Conservation (phyloP, 2,329 filamentous ascomycete species). For the Epicoccum sorghinum region DNA sequence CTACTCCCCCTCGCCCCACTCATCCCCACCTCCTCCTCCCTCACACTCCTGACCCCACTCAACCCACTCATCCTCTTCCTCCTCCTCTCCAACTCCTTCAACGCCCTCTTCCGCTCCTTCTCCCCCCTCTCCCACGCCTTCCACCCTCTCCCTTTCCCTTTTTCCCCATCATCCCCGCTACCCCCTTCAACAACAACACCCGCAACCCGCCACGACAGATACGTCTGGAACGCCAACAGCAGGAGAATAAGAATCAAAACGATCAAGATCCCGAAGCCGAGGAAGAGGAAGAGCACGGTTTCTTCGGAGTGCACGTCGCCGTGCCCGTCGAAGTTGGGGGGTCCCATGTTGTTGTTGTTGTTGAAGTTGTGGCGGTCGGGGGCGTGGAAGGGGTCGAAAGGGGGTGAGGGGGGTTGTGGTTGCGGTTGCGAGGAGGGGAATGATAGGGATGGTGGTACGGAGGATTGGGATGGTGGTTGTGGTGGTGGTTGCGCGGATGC, state of each 20-base stretch:
- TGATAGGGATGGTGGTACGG: too few relatives aligned
- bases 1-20: conserved; percentile 12
- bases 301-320: conserved; percentile 7
- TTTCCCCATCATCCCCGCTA: neutral
- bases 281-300: conserved; percentile 33
- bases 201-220: conserved; percentile 33
- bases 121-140: neutral
- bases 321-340: neutral
- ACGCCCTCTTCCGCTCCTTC: conserved; percentile 4
- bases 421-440: too few relatives aligned
- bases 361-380: neutral
- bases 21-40: conserved; percentile 13
- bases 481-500: neutral
- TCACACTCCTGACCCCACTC: conserved; percentile 1
- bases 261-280: conserved; percentile 33
- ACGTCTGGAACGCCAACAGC: conserved; percentile 28
- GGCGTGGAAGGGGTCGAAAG: too few relatives aligned
- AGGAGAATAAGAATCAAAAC: conserved; percentile 31
- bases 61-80: conserved; percentile 5
- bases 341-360: neutral
- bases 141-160: neutral
- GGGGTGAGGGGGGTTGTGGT: too few relatives aligned
- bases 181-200: conserved; percentile 23
- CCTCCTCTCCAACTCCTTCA: conserved; percentile 12
- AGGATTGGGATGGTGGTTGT: too few relatives aligned